Evolutionary conservation across 2,329 filamentous ascomycete genomes (phyloP).

Genomic region (Sporothrix brasiliensis): DNA sequence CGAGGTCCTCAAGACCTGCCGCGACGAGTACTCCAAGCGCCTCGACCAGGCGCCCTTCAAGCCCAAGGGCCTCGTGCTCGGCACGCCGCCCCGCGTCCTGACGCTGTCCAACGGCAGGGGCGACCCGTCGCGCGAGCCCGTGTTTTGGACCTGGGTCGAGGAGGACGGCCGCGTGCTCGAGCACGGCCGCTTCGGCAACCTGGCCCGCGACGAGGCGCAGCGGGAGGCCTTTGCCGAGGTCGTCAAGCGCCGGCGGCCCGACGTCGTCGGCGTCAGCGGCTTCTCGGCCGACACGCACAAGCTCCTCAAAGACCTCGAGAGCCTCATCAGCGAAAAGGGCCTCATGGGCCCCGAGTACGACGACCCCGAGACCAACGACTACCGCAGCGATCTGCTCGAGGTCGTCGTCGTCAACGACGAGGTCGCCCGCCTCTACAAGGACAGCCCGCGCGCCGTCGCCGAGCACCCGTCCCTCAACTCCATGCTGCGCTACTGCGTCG

Average conservation of each 20-base stretch:
- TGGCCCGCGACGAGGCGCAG: conserved; percentile 69
- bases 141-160: conserved; percentile 90
- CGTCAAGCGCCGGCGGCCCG: conserved; percentile 77
- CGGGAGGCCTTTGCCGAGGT: conserved; percentile 75
- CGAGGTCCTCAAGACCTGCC: conserved; percentile 81
- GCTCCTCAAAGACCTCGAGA: conserved; percentile 78
- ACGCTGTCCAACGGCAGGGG: conserved; percentile 85
- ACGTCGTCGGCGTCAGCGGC: conserved; percentile 87
- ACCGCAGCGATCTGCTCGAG: conserved; percentile 77
- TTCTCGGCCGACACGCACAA: conserved; percentile 85
- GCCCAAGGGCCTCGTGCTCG: conserved; percentile 86
- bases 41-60: conserved; percentile 96
- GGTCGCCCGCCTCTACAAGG: conserved; percentile 93
- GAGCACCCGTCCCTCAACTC: conserved; percentile 82
- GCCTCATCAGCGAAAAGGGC: conserved; percentile 74
- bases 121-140: conserved; percentile 71
- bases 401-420: conserved; percentile 94
- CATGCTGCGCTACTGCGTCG: conserved; percentile 85
- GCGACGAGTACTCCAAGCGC: conserved; percentile 84
- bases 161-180: conserved; percentile 89
- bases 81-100: conserved; percentile 84
- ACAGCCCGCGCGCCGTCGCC: conserved; percentile 73
- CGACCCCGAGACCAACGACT: conserved; percentile 74
- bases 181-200: conserved; percentile 81
- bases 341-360: conserved; percentile 81